Conservation (phyloP, 176 grass and related monocot genomes). For the Musa acuminata region DNA sequence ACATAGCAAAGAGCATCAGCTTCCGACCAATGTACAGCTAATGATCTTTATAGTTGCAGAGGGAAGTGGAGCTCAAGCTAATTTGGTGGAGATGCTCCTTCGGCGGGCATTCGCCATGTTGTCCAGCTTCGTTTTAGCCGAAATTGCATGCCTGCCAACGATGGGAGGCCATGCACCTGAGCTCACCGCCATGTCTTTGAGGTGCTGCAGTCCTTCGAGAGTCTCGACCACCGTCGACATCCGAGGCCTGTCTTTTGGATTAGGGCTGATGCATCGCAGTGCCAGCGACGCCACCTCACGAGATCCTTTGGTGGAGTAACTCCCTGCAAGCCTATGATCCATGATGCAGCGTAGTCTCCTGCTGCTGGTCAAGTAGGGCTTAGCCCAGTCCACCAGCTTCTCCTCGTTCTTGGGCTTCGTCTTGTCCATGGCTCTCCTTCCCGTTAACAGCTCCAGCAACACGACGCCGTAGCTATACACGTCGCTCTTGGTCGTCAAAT, state of each 20-base stretch:
- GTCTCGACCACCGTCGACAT: slow-evolving; percentile 55
- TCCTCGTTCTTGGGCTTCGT: slow-evolving; percentile 37
- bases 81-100: slow-evolving; percentile 42
- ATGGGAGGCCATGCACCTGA: slow-evolving; percentile 35
- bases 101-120: slow-evolving; percentile 25
- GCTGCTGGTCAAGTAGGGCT: slow-evolving; percentile 62
- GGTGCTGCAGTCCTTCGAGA: slow-evolving; percentile 43
- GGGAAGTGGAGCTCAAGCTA: not conserved
- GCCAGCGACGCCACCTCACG: slow-evolving; percentile 55
- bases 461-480: slow-evolving; percentile 92
- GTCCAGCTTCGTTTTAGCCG: slow-evolving; percentile 53
- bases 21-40: no score
- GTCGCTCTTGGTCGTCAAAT: slow-evolving; percentile 76
- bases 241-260: slow-evolving; percentile 49
- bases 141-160: slow-evolving; percentile 58
- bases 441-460: slow-evolving; percentile 87
- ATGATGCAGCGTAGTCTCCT: slow-evolving; percentile 66
- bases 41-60: no score
- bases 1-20: no score
- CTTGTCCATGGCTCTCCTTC: slow-evolving; percentile 63
- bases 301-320: slow-evolving; percentile 73
- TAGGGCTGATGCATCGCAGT: slow-evolving; percentile 56
- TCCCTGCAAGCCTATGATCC: slow-evolving; percentile 43
- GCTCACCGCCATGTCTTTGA: slow-evolving; percentile 84
- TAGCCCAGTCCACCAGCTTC: slow-evolving; percentile 75